A percentile compares a stretch with the other conserved stretches of the same genome.
Evolutionary conservation across 345 rosid species (phyloP).

Genomic region (Toxicodendron radicans): DNA sequence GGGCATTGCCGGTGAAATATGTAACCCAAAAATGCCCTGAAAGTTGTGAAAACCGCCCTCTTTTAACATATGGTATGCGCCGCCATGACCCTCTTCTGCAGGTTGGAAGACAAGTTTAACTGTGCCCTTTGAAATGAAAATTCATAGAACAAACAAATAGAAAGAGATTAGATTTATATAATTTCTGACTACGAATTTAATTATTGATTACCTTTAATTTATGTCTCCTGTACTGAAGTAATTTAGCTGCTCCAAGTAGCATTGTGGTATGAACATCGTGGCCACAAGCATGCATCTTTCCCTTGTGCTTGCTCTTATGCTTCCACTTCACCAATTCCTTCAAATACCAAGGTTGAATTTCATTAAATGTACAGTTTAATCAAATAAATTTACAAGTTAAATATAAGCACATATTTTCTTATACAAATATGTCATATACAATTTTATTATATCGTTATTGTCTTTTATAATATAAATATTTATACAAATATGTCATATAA

Average conservation of each 20-base stretch:
- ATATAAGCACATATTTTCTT: too few species aligned
- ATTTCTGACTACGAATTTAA: background rate
- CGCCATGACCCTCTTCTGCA: constrained; percentile 51
- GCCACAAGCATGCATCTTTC: constrained; percentile 69
- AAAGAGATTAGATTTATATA: too few species aligned
- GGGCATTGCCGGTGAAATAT: constrained; percentile 39
- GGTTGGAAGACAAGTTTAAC: constrained; percentile 66
- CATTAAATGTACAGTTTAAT: background rate
- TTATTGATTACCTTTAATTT: constrained; percentile 33
- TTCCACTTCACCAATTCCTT: constrained; percentile 54
- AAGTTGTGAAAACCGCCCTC: constrained; percentile 52
- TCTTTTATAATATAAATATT: too few species aligned
- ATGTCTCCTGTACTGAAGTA: constrained; percentile 32
- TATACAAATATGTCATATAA: too few species aligned
- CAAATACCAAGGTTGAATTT: background rate
- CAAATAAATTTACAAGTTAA: too few species aligned
- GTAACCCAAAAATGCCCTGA: constrained; percentile 52
- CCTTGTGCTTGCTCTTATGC: constrained; percentile 43
- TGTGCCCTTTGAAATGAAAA: constrained; percentile 36
- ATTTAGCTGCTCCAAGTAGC: constrained; percentile 58
- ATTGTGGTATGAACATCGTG: constrained; percentile 54
- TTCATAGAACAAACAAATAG: background rate
- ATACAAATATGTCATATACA: too few species aligned
- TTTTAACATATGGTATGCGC: constrained; percentile 55
- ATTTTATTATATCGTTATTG: too few species aligned